Base-by-base conservation (phyloP, 148 eudicot genomes). In the Vaccinium vitisidaea region DNA sequence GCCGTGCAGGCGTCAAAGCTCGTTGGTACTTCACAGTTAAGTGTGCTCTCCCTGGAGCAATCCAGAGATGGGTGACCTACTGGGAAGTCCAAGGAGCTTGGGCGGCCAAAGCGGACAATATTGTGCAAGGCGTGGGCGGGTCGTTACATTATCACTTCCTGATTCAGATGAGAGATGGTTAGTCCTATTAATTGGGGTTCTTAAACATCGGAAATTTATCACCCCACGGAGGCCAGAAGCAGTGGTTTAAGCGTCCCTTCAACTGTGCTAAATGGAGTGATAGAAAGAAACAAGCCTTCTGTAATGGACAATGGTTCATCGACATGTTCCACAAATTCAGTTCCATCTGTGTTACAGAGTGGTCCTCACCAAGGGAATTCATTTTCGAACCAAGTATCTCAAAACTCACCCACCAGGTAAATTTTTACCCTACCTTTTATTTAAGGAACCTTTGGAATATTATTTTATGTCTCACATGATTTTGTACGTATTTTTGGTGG, bases 261-360 rank as follows among this genome's bases (percentile, higher is more conserved):
- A 67, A 82, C 86, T 84, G 84, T 85, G 8, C 94, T 90, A 81
- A 94, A 91, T 92, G 99, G 94, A 79, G 82, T 23, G 15, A 50
- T 15, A 19, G 91, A 92, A 73, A 86, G 85, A 86, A 89, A 87
- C 84, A 89, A 86, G 81, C 84, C 90, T n/a, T 89, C 90, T 85
- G 73, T 82, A 63, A 88, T 92, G 88, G 97, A 93, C 85, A 94
- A 93, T 86, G 92, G 94, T 84, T 95, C 97, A 25, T 95, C 97
- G 52, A 93, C 94, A 5, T 91, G 94, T 58, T 95, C 98, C 71
- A 90, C 95, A 0, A 95, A 93, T 84, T 92, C 97, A 46, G 88
- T 91, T 52, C 94, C 93, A 50, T 92, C 95, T 13, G 86, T 91
- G 30, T 88, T 83, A 19, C 80, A 80, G 75, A 95, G 89, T 83